Percentiles rank a stretch among this genome's conserved stretches.
Conservation (phyloP, 768 basidiomycete genomes). For the Kwoniella sp. region DNA sequence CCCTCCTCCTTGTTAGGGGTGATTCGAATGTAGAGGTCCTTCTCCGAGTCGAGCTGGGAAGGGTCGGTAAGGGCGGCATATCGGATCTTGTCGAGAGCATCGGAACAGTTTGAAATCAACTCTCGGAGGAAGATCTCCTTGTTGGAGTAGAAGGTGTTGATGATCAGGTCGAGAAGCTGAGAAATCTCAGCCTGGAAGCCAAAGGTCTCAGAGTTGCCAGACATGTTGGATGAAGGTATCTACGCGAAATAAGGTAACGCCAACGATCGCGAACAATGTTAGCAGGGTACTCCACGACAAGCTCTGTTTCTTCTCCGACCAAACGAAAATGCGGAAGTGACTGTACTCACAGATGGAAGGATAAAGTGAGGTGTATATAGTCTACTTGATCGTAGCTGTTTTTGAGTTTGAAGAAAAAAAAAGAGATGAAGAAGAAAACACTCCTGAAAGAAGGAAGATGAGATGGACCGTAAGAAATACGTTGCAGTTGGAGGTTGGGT, state of each 20-base stretch:
- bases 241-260: neutral
- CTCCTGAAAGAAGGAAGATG: neutral
- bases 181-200: conserved; percentile 92
- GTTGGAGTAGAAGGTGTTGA: conserved; percentile 99
- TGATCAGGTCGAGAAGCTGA: conserved; percentile 97
- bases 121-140: conserved; percentile 99
- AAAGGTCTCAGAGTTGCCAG: conserved; percentile 51
- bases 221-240: conserved; percentile 32
- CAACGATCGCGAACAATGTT: neutral
- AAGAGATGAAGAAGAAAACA: conserved; percentile 5
- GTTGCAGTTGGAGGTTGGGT: neutral
- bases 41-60: conserved; percentile 80
- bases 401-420: conserved; percentile 9
- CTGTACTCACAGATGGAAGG: conserved; percentile 7
- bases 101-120: conserved; percentile 89
- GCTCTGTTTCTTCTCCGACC: no score
- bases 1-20: conserved; percentile 95
- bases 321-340: neutral
- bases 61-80: conserved; percentile 95
- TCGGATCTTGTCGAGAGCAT: conserved; percentile 98
- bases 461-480: neutral
- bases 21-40: conserved; percentile 94
- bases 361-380: conserved; percentile 13
- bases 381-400: conserved; percentile 10
- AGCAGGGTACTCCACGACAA: neutral